Conservation (phyloP, 176 grass and related monocot genomes). For the Urochloa ruziziensis region DNA sequence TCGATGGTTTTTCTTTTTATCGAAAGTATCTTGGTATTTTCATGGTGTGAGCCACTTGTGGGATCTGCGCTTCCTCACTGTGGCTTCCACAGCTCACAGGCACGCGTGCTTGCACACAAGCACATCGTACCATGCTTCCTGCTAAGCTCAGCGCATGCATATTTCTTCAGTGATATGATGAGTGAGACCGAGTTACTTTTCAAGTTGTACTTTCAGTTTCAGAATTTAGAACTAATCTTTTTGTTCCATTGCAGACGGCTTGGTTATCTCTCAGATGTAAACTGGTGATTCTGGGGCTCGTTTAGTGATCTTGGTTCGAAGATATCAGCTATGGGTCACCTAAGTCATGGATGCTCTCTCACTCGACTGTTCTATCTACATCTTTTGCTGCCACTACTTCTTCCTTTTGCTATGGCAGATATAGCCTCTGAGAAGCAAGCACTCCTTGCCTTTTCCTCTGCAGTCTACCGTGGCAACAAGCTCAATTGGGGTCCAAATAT, state of each 20-base stretch:
- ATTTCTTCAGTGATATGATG: conserved; percentile 1
- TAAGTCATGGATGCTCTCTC: conserved; percentile 14
- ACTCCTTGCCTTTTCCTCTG: conserved; percentile 73
- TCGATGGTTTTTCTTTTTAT: conserved; percentile 4
- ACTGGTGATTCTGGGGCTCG: neutral
- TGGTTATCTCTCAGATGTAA: neutral
- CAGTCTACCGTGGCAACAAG: conserved; percentile 56
- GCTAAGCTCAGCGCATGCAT: neutral
- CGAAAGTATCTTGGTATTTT: conserved; percentile 23
- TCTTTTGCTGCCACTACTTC: conserved; percentile 47
- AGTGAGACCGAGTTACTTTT: neutral
- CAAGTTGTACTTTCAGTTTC: neutral
- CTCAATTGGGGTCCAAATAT: conserved; percentile 72
- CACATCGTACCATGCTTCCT: conserved; percentile 2
- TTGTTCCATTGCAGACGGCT: conserved; percentile 27
- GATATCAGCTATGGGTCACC: conserved; percentile 38
- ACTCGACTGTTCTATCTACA: conserved; percentile 25
- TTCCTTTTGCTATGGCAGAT: conserved; percentile 38
- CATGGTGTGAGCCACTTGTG: conserved; percentile 21
- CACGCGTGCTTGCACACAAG: neutral
- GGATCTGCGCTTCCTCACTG: conserved; percentile 23
- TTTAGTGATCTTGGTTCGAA: conserved; percentile 19
- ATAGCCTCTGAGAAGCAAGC: conserved; percentile 77
- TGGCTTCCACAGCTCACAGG: neutral
- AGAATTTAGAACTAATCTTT: conserved; percentile 29